Evolutionary conservation across 257 asterid genomes (phyloP).

Genomic region (Linderniella brevidens): DNA sequence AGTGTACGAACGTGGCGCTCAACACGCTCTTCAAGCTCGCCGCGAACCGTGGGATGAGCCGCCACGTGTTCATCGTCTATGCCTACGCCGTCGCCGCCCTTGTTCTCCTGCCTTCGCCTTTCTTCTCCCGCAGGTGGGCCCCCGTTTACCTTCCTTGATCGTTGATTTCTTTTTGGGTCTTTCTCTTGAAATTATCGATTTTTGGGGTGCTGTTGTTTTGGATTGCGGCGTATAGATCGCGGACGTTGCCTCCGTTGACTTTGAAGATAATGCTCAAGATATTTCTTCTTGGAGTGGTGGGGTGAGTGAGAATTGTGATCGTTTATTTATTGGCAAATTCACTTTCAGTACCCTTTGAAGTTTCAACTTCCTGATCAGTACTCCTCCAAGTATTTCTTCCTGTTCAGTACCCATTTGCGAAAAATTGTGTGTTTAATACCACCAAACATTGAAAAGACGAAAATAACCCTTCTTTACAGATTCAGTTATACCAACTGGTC

Average conservation of each 20-base stretch:
- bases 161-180: background rate
- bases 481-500: too few relatives aligned
- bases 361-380: too few relatives aligned
- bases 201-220: too few relatives aligned
- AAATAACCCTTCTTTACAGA: too few relatives aligned
- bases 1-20: conserved; percentile 58
- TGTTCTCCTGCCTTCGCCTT: conserved; percentile 47
- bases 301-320: conserved; percentile 23
- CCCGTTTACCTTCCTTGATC: background rate
- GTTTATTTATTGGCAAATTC: too few relatives aligned
- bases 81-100: conserved; percentile 65
- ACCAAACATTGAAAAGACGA: too few relatives aligned
- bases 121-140: conserved; percentile 35
- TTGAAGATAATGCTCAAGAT: conserved; percentile 36
- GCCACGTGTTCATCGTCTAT: conserved; percentile 60
- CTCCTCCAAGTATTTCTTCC: too few relatives aligned
- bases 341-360: too few relatives aligned
- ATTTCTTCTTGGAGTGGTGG: conserved; percentile 50
- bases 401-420: too few relatives aligned
- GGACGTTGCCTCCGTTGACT: conserved; percentile 36
- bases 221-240: conserved; percentile 29
- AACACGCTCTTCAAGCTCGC: conserved; percentile 77
- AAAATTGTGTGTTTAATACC: too few relatives aligned
- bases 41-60: conserved; percentile 51
- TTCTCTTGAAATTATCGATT: background rate